A percentile compares a stretch with the other conserved stretches of the same genome.
phyloP scores from a whole-genome alignment of 805 yeast genomes.

The Candida germanica region DNA sequence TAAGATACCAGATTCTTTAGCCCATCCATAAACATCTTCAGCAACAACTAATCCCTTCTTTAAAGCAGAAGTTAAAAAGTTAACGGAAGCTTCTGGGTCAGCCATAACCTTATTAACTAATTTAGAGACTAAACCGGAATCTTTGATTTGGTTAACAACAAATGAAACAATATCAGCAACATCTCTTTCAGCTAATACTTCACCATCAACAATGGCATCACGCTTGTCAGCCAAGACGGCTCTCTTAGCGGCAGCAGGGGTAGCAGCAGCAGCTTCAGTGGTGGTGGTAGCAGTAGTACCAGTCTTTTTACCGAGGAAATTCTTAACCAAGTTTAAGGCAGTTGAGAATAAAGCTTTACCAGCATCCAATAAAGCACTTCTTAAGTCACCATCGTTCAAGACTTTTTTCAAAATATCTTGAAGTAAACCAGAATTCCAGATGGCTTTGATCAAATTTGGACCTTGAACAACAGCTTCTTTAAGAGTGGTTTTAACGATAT shows the following conservation, averaged over 20 bases:
- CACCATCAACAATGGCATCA: slow-evolving; percentile 17
- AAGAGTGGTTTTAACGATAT: slow-evolving; percentile 30
- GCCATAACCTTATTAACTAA: slow-evolving; percentile 33
- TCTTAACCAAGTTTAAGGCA: slow-evolving; percentile 26
- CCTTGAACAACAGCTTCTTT: slow-evolving; percentile 36
- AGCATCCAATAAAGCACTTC: slow-evolving; percentile 28
- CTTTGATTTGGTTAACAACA: slow-evolving; percentile 27
- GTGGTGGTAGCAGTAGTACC: slow-evolving; percentile 16
- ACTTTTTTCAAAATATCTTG: slow-evolving; percentile 28
- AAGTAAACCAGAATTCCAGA: slow-evolving; percentile 41
- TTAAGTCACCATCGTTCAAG: slow-evolving; percentile 31
- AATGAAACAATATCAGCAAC: slow-evolving; percentile 23
- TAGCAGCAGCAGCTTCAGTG: slow-evolving; percentile 16
- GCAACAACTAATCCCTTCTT: slow-evolving; percentile 30
- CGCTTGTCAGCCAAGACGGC: slow-evolving; percentile 17
- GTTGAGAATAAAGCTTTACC: slow-evolving; percentile 33
- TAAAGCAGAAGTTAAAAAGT: slow-evolving; percentile 31
- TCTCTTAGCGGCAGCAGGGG: slow-evolving; percentile 6
- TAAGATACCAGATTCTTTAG: slow-evolving; percentile 35
- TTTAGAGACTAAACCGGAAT: slow-evolving; percentile 31
- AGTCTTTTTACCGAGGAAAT: slow-evolving; percentile 14
- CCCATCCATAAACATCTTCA: slow-evolving; percentile 36
- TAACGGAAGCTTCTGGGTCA: slow-evolving; percentile 34
- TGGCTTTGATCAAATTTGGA: slow-evolving; percentile 38
- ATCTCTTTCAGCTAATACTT: slow-evolving; percentile 37